These are phyloP conservation scores for Heimioporus sp. DNA, from an alignment of 768 basidiomycete species.

Conservation along the genomic window DNA sequence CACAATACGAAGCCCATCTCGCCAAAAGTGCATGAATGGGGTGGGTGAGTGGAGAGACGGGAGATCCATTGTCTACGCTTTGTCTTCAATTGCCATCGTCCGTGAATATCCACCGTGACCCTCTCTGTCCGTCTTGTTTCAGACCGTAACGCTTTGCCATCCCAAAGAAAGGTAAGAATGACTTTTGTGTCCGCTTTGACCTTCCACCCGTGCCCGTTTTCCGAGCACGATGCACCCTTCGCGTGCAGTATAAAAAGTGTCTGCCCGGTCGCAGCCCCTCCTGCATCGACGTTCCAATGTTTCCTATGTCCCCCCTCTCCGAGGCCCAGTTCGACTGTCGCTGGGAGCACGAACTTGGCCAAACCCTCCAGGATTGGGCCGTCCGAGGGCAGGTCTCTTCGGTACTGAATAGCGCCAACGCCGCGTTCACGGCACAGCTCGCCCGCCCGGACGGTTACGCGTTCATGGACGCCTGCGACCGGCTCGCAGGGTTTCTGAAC, in stretches of 20 bases:
- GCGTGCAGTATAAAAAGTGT: slow-evolving; percentile 2
- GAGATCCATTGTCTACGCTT: background rate
- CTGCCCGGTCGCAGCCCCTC: background rate
- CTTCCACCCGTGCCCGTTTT: background rate
- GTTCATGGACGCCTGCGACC: slow-evolving; percentile 9
- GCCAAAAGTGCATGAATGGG: slow-evolving; percentile 29
- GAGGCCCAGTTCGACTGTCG: background rate
- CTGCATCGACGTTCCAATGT: slow-evolving; percentile 9
- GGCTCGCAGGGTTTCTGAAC: slow-evolving; percentile 10
- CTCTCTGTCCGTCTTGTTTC: slow-evolving; percentile 1
- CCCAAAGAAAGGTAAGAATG: background rate
- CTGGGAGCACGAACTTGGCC: background rate
- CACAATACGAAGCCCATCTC: slow-evolving; percentile 56
- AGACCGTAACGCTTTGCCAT: background rate
- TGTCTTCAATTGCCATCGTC: slow-evolving; percentile 5
- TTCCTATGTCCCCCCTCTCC: background rate
- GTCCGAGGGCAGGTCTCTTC: background rate
- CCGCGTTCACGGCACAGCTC: slow-evolving; percentile 14
- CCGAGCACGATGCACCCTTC: slow-evolving; percentile 1
- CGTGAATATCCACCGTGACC: background rate
- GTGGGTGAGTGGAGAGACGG: too few relatives aligned
- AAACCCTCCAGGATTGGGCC: background rate
- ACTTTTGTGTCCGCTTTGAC: slow-evolving; percentile 11
- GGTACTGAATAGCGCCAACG: slow-evolving; percentile 9
- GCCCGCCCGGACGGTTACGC: slow-evolving; percentile 10